Base-by-base conservation (phyloP, 1,139 yeast species). In the Hyphopichia burtonii region DNA sequence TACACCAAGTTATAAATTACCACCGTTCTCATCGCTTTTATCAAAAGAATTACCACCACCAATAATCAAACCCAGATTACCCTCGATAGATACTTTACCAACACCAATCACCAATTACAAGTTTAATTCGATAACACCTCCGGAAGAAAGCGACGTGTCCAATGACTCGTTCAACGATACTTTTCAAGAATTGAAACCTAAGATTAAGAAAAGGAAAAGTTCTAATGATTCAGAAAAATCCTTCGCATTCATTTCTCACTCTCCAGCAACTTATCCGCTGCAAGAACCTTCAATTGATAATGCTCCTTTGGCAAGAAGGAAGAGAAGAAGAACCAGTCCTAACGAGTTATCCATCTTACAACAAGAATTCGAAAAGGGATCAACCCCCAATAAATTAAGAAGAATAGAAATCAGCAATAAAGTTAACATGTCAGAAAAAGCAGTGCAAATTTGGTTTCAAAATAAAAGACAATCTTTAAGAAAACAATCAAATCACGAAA, bases 391-490 rank as follows among this genome's bases (percentile, higher is more conserved):
- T 60, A 85, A 84, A 61, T 66, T 76, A 39, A 76, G 86, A 55
- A 79, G 98, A 52, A 73, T 80, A 37, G 84, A 81, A 49, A 86
- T 93, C 51, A 96, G 97, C 14, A 64, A 68, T 30, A 79, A 74
- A 49, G 95, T 93, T 35, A 81, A 82, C 49, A 93, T 91, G 98
- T 80, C 93, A n/a, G 97, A 90, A 61, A 90, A 90, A 62, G 96
- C 97, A 1, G 96, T 93, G 25, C 98, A 93, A 66, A 89, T 93
- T 50, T 93, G 99, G 99, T 93, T 93, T 66, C 99, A 93, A 66
- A 93, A 93, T 65, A 86, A 83, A 62, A 82, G 99, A 63, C 99
- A 93, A 67, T 78, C 90, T 35, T 66, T 83, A 50, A 80, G 94
- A 51, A 83, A 80, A 53, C 77, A 68, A 49, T 57, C 60, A 44